phyloP scores from a whole-genome alignment of 2,329 filamentous ascomycete species.

The Cladosporium sp. region DNA sequence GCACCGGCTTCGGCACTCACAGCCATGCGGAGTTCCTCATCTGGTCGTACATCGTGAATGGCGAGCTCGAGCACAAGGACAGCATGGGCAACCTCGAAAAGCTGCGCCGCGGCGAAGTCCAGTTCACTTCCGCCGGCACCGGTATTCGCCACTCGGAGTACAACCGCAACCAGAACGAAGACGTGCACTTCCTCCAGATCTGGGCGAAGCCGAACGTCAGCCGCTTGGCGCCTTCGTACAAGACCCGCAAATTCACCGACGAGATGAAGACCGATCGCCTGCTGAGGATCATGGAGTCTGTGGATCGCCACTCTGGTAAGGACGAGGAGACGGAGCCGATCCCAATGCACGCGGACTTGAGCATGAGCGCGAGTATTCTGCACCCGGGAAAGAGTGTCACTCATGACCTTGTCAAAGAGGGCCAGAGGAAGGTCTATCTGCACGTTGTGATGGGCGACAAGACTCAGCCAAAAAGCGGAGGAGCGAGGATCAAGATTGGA shows the following conservation, averaged over 20 bases:
- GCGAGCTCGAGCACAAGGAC: constrained; percentile 82
- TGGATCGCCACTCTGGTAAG: constrained; percentile 57
- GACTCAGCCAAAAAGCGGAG: constrained; percentile 57
- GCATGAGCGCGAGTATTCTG: constrained; percentile 74
- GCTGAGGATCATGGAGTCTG: constrained; percentile 68
- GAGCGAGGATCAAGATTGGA: constrained; percentile 63
- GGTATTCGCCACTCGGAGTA: constrained; percentile 75
- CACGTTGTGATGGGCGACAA: constrained; percentile 65
- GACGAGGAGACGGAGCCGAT: constrained; percentile 66
- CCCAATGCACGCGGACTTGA: constrained; percentile 75
- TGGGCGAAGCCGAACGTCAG: constrained; percentile 75
- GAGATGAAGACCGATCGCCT: constrained; percentile 65
- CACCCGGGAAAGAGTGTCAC: constrained; percentile 58
- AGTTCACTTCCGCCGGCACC: constrained; percentile 83
- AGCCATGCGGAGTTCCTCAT: constrained; percentile 84
- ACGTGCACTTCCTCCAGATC: constrained; percentile 82
- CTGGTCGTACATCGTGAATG: constrained; percentile 79
- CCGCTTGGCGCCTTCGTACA: constrained; percentile 68
- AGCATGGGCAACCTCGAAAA: constrained; percentile 66
- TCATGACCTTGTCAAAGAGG: constrained; percentile 64
- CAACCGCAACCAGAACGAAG: constrained; percentile 65
- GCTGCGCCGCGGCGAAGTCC: constrained; percentile 75
- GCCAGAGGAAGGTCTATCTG: constrained; percentile 66
- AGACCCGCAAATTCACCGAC: constrained; percentile 67
- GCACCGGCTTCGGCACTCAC: constrained; percentile 76